Evolutionary conservation across 306 rosid species (phyloP), one percentile per base, ranked within the genome.

Genomic region (Glycine tomentella): DNA sequence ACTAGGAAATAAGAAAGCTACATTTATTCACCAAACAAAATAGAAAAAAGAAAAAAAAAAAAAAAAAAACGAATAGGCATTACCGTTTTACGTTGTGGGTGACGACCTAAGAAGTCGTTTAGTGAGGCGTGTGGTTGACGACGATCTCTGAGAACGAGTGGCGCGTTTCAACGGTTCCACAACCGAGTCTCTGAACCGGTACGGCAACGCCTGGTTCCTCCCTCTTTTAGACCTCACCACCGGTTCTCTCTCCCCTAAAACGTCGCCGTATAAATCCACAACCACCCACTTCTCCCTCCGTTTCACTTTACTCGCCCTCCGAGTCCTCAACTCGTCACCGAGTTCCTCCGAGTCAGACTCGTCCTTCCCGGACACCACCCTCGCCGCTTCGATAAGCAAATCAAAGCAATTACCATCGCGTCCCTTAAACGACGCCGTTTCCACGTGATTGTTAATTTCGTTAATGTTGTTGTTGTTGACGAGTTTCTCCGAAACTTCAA

Each of bases 151-250:
- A 0, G 34, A 11, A 2, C 73, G 12, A 3, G 17, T 69, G 13
- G 51, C 9, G 14, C 86, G 87, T 84, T 81, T 87, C 87, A 82
- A 58, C 33, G 92, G 88, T 56, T 82, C 92, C 8, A 87, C 78
- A 25, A 89, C 87, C 13, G 90, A 86, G 84, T 89, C 92, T 52
- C 85, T 76, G 78, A 82, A 84, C 36, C 90, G 85, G 31, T 44
- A 74, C 11, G 90, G 92, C 51, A 89, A 59, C 15, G 75, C 72
- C 48, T 82, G 90, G 82, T 20, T 84, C 80, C 87, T 85, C 11
- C 92, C 88, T 68, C 92, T 73, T 31, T 89, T 89, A 3, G 92
- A 84, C 78, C 84, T 52, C 58, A 89, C 90, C 71, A 89, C 80
- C 7, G 90, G 92, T 9, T 88, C 84, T 57, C 50, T 76, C 36